Evolutionary conservation across 2,329 filamentous ascomycete genomes (phyloP), one percentile per base, ranked within the genome.

Genomic region (Cercospora zeina): DNA sequence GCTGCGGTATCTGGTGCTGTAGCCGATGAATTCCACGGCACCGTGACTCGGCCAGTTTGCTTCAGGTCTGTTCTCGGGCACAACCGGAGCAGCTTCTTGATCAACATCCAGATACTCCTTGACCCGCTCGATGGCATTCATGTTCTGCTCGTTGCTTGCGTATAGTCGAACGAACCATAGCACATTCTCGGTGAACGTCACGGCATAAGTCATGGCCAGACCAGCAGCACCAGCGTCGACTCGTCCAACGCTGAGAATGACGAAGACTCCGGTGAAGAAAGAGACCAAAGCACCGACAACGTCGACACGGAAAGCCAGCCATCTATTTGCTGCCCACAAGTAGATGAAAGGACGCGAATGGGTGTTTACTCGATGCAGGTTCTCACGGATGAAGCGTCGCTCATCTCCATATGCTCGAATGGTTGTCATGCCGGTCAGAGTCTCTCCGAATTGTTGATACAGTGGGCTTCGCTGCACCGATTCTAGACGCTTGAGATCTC

Each of bases 391-490:
- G 76, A 99, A 99, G 36, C 95, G 88, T 58, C 90, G 85, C 75
- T 97, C 92, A 70, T 97, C 93, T 36, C 93, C 92, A 71, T 97
- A 99, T 1, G 95, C 95, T 72, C 96, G 89, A 69, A 99, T 99
- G 0, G 95, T 99, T 2, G 93, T 96, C 76, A 99, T 95, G 30
- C 95, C 95, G 55, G 88, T 91, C 16, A 99, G 79, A 0, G 96
- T 97, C 79, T 99, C 95, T 66, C 95, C 93, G 69, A 99, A 99
- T 69, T 97, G 95, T 76, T 99, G 95, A 79, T 97, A 99, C 6
- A 99, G 81, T 1, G 95, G 95, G 75, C 93, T 97, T 72, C 93
- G 85, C 75, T 97, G 91, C 1, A 97, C 87, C 6, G 93, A 96
- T 75, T 99, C 96, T 6, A 99, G 81, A 54, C 95, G 87, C 81